Conservation (phyloP, 495 filamentous ascomycete genomes). For the Terfezia boudieri region DNA sequence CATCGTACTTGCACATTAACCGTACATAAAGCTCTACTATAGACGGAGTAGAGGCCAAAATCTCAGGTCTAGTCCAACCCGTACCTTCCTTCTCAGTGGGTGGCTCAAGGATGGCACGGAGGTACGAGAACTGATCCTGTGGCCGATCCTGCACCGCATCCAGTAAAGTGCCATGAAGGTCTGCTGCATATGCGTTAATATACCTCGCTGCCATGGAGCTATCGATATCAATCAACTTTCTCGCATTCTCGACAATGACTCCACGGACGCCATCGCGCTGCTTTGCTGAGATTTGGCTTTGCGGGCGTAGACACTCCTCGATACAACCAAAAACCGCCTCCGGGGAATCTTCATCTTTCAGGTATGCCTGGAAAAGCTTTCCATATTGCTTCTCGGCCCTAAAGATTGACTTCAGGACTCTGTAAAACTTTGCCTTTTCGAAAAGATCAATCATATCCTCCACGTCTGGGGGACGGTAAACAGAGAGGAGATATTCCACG, state of each 20-base stretch:
- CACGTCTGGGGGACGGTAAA: slow-evolving; percentile 75
- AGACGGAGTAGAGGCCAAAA: slow-evolving; percentile 13
- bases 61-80: slow-evolving; percentile 10
- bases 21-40: slow-evolving; percentile 75
- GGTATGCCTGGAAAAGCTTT: slow-evolving; percentile 55
- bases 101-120: slow-evolving; percentile 59
- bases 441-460: slow-evolving; percentile 52
- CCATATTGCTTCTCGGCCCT: slow-evolving; percentile 58
- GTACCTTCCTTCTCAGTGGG: slow-evolving; percentile 22
- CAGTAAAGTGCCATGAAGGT: slow-evolving; percentile 50
- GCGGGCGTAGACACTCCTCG: slow-evolving; percentile 53
- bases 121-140: slow-evolving; percentile 50
- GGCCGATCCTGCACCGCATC: slow-evolving; percentile 38
- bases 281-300: slow-evolving; percentile 43
- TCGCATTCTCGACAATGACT: slow-evolving; percentile 45
- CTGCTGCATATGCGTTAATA: slow-evolving; percentile 40
- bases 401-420: slow-evolving; percentile 83
- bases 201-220: slow-evolving; percentile 43
- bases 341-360: slow-evolving; percentile 61
- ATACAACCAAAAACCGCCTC: slow-evolving; percentile 57
- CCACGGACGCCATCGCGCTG: slow-evolving; percentile 53
- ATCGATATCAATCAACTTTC: slow-evolving; percentile 46
- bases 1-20: slow-evolving; percentile 68
- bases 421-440: slow-evolving; percentile 61
- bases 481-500: slow-evolving; percentile 78